A percentile compares a stretch with the other conserved stretches of the same genome.
phyloP scores from a whole-genome alignment of 768 basidiomycete species.

The Rhizopogon sp. region DNA sequence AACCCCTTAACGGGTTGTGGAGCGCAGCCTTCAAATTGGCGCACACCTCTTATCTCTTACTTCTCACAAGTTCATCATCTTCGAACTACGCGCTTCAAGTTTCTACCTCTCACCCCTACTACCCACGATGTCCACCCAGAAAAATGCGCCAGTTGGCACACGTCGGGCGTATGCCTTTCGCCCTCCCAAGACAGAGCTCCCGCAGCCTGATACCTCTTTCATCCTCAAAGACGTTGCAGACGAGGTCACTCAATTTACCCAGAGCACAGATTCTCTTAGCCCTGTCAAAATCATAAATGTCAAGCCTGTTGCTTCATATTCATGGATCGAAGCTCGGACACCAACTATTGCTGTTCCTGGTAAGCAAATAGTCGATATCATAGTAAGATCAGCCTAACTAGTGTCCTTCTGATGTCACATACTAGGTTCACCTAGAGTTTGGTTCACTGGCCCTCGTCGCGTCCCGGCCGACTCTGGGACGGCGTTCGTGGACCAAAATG shows the following conservation, averaged over 20 bases:
- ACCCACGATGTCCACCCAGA: background rate
- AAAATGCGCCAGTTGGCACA: background rate
- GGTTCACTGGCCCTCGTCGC: slow-evolving; percentile 49
- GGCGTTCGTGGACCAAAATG: slow-evolving; percentile 55
- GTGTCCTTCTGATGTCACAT: slow-evolving; percentile 2
- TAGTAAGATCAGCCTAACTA: background rate
- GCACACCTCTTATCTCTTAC: background rate
- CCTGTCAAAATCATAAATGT: slow-evolving; percentile 33
- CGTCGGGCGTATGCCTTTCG: background rate
- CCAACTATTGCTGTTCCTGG: slow-evolving; percentile 54
- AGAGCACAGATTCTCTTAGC: slow-evolving; percentile 4
- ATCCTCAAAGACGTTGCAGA: slow-evolving; percentile 18
- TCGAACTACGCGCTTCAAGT: background rate
- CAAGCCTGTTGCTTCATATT: slow-evolving; percentile 46
- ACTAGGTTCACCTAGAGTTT: slow-evolving; percentile 55
- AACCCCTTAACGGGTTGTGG: background rate
- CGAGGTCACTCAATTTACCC: slow-evolving; percentile 12
- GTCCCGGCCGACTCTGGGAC: slow-evolving; percentile 51
- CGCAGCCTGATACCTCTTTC: slow-evolving; percentile 7
- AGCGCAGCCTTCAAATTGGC: background rate
- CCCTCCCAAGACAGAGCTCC: background rate
- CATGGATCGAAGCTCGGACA: slow-evolving; percentile 37
- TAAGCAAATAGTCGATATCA: slow-evolving; percentile 5
- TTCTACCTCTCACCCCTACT: background rate
- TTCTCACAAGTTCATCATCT: too few species aligned